A percentile compares a stretch with the other conserved stretches of the same genome.
Conservation (phyloP, 164 flowering plant species). For the Houttuynia cordata region DNA sequence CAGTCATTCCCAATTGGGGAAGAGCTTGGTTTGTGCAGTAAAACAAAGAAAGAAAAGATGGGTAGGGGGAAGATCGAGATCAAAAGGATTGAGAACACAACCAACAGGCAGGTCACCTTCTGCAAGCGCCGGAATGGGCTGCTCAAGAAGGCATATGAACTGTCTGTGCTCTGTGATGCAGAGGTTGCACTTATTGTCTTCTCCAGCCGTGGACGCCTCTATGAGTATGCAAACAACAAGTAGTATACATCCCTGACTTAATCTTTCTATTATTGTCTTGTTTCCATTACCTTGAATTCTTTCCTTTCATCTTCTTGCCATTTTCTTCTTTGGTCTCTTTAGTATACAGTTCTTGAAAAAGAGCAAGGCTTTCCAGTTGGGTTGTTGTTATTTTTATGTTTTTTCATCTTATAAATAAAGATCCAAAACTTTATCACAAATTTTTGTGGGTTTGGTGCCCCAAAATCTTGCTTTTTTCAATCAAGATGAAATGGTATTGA, state of each 20-base stretch:
- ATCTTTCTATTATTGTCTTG: no score
- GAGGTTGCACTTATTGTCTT: slow-evolving; percentile 22
- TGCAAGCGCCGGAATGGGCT: slow-evolving; percentile 24
- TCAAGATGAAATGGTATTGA: no score
- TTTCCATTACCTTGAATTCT: background rate
- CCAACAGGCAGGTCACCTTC: slow-evolving; percentile 22
- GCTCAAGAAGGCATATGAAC: slow-evolving; percentile 22
- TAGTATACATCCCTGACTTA: background rate
- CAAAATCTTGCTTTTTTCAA: no score
- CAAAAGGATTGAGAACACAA: slow-evolving; percentile 21
- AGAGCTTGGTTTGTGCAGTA: background rate
- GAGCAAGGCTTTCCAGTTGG: no score
- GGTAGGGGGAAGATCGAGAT: slow-evolving; percentile 24
- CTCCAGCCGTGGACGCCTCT: slow-evolving; percentile 22
- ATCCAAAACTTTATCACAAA: no score
- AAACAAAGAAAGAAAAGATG: slow-evolving; percentile 11
- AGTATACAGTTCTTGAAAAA: no score
- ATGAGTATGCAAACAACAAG: slow-evolving; percentile 21
- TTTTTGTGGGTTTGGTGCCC: no score
- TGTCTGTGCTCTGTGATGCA: slow-evolving; percentile 21
- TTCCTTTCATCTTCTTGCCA: background rate
- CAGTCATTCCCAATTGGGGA: slow-evolving; percentile 2
- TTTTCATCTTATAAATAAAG: no score
- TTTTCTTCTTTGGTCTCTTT: no score
- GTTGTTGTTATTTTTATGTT: no score